Evolutionary conservation across 257 asterid genomes (phyloP), one percentile per base, ranked within the genome.

Genomic region (Solanum peruvianum): DNA sequence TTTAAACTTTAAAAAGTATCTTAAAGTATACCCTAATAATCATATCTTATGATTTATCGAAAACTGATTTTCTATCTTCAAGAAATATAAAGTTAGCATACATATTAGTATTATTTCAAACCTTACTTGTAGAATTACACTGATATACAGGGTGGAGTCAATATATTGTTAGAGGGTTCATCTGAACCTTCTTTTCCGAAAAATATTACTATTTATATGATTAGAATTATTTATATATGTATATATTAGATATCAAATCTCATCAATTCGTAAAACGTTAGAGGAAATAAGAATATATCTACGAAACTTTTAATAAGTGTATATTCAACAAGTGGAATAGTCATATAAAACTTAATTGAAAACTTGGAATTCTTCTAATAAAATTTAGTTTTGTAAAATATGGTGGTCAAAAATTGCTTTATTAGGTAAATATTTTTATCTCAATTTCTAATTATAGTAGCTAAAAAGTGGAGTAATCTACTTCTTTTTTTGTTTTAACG

Each of bases 51-150:
- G 27, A 0, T 60, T 23, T 9, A 60, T 60, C 1, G 15, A 5
- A 60, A 60, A 23, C 1, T 21, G 25, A 60, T 23, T 60, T 13
- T 60, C 69, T 60, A 23, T 0, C 29, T 60, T 1, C 7, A 0
- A 4, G 4, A 45, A 45, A 3, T 4, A 4, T 9, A 60, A 60
- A 60, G 15, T 4, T 45, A 45, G 6, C 69, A 62, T 62, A 62
- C 15, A 23, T 14, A 62, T 10, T 9, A 21, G 6, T 21, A 21
- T 60, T 0, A 62, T 4, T 62, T 0, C 0, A 0, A 23, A 62
- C 11, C 0, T 23, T 7, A 60, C 6, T 21, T 8, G 1, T 62
- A 62, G 2, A 23, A 62, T 62, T 62, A 62, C 0, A 62, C 7
- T 62, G 1, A 23, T 23, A 21, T 35, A 5, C 1, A 35, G 7